A percentile compares a stretch with the other conserved stretches of the same genome.
Conservation (phyloP, 2,329 filamentous ascomycete genomes). For the Didymella glomerata region DNA sequence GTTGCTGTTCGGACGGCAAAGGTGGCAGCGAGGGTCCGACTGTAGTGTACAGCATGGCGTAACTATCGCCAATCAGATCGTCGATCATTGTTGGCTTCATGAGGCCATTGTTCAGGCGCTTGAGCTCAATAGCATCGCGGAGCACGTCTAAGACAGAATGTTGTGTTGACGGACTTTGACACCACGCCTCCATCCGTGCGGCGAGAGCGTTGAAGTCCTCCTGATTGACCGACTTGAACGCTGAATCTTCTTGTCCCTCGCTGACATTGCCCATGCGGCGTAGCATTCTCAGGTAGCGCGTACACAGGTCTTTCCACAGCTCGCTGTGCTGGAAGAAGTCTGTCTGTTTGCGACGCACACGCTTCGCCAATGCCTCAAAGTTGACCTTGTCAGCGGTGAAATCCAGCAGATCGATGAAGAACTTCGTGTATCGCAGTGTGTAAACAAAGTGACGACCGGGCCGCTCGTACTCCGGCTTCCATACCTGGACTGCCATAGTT, state of each 20-base stretch:
- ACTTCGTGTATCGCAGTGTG: conserved; percentile 84
- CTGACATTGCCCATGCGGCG: conserved; percentile 65
- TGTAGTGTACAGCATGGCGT: conserved; percentile 77
- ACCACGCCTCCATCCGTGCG: conserved; percentile 67
- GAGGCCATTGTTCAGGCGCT: conserved; percentile 82
- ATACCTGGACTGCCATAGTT: conserved; percentile 93
- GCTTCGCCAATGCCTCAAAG: conserved; percentile 79
- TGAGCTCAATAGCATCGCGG: conserved; percentile 72
- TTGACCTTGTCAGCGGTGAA: conserved; percentile 77
- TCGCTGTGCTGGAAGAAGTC: conserved; percentile 73
- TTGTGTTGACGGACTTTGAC: conserved; percentile 58
- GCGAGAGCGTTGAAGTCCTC: conserved; percentile 71
- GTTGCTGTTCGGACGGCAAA: conserved; percentile 55
- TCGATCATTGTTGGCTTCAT: conserved; percentile 89
- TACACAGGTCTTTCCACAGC: conserved; percentile 69
- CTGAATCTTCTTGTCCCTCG: conserved; percentile 68
- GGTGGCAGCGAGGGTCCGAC: conserved; percentile 67
- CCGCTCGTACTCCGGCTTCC: conserved; percentile 89
- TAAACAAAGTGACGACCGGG: conserved; percentile 91
- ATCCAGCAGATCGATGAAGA: conserved; percentile 78
- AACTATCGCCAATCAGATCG: conserved; percentile 91
- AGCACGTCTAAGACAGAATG: conserved; percentile 67
- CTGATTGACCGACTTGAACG: conserved; percentile 70
- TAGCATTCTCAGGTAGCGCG: conserved; percentile 66
- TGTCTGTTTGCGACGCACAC: conserved; percentile 80